Base-by-base conservation (phyloP, 208 protist genomes). In the Trypanosoma platydactyli region DNA sequence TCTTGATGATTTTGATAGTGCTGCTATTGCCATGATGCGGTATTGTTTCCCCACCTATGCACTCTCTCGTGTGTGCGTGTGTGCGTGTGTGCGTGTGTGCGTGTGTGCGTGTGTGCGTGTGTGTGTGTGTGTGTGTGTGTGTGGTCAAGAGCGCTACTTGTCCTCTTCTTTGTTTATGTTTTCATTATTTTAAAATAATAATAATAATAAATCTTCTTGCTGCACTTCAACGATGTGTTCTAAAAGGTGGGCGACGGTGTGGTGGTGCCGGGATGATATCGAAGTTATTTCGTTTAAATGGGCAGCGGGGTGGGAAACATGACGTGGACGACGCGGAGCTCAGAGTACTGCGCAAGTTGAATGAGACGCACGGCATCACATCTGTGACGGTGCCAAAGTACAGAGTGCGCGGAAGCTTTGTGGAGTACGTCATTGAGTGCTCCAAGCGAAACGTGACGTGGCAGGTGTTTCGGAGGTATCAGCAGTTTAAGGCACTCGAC, bases 371-470 rank as follows among this genome's bases (percentile, higher is more conserved):
- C 18, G 64, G 78, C 67, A 83, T 87, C 42, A 79, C 64, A 18
- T 73, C 70, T 13, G 76, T 93, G 11, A 50, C 69, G 9, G 79
- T 94, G 45, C 84, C 82, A 1, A 64, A 83, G 33, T 91, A 89
- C 63, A 80, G 88, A 3, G 81, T 94, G 29, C 79, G 78, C 40
- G 77, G 77, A 16, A 83, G 49, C 46, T 89, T 81, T 49, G 81
- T 94, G 4, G 88, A 94, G 64, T 94, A 94, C 64, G 77, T 85
- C 0, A 76, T 94, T 46, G 81, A 87, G 46, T 90, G 85, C 49
- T 71, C 72, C 22, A 52, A 73, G n/a, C 45, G 35, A 22, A 68
- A 68, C 46, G 9, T 33, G 13, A 46, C 49, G 9, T 92, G 85
- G 83, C 77, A 81, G 0, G 86, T 94, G 20, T 89, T 85, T 68